phyloP scores from a whole-genome alignment of 306 rosid genomes.

The Glycine soja region DNA sequence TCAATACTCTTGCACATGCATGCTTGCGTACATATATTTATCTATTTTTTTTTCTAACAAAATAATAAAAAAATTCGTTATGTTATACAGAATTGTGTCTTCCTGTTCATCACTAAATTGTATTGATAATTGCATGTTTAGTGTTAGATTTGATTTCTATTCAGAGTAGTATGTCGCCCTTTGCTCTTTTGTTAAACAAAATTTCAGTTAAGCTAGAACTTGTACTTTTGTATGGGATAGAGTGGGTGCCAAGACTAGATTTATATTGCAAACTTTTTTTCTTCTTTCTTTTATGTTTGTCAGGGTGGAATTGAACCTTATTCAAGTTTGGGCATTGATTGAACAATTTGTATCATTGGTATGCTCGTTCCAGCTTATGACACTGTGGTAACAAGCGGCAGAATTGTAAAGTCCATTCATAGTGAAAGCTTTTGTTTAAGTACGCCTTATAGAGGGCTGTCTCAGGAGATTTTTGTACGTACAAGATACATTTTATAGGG shows the following conservation, averaged over 20 bases:
- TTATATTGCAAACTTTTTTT: slow-evolving; percentile 45
- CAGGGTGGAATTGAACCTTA: slow-evolving; percentile 68
- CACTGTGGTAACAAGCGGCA: slow-evolving; percentile 42
- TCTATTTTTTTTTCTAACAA: slow-evolving; percentile 8
- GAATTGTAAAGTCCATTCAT: slow-evolving; percentile 32
- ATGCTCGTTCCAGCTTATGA: slow-evolving; percentile 51
- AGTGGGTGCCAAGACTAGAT: slow-evolving; percentile 36
- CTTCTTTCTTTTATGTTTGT: slow-evolving; percentile 23
- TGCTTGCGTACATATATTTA: background rate
- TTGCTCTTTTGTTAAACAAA: too few relatives aligned
- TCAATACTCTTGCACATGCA: slow-evolving; percentile 11
- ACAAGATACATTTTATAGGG: background rate
- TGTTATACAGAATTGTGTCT: background rate
- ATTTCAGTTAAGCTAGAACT: too few relatives aligned
- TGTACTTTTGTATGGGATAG: slow-evolving; percentile 1
- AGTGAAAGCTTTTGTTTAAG: slow-evolving; percentile 28
- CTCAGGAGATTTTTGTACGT: slow-evolving; percentile 32
- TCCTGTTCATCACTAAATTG: slow-evolving; percentile 17
- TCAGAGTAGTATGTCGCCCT: too few relatives aligned
- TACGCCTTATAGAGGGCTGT: slow-evolving; percentile 30
- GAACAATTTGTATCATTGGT: slow-evolving; percentile 56
- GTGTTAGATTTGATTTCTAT: background rate
- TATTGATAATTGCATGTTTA: slow-evolving; percentile 31
- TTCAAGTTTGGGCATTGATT: slow-evolving; percentile 71
- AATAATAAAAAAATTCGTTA: slow-evolving; percentile 22